Evolutionary conservation across 805 yeast species (phyloP).

Genomic region (Ogataea henricii): DNA sequence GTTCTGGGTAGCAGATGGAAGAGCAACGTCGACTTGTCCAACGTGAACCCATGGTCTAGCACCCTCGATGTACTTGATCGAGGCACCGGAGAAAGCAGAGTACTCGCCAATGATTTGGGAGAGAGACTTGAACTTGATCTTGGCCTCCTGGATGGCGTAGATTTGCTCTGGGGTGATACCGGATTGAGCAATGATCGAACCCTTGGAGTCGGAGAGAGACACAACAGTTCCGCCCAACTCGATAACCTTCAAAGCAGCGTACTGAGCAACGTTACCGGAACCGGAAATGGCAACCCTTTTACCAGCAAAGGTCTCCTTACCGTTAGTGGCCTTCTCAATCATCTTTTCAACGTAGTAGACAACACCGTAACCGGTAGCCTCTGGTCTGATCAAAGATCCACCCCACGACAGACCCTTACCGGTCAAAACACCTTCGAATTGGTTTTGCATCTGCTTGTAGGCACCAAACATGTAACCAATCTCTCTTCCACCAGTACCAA

Average conservation of each 20-base stretch:
- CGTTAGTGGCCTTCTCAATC: conserved; percentile 90
- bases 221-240: conserved; percentile 96
- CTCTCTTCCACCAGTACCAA: conserved; percentile 97
- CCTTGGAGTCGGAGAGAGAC: conserved; percentile 93
- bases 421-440: conserved; percentile 95
- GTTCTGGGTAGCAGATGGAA: conserved; percentile 98
- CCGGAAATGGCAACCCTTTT: conserved; percentile 97
- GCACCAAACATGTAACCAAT: conserved; percentile 96
- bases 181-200: conserved; percentile 72
- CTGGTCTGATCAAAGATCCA: conserved; percentile 98
- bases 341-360: conserved; percentile 97
- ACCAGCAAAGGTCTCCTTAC: conserved; percentile 87
- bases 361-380: conserved; percentile 98
- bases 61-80: conserved; percentile 83
- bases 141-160: conserved; percentile 72
- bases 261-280: conserved; percentile 99
- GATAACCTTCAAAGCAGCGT: conserved; percentile 95
- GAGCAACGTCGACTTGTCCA: conserved; percentile 90
- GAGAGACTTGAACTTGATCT: conserved; percentile 74
- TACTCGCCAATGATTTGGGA: conserved; percentile 62
- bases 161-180: conserved; percentile 89
- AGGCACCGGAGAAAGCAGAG: conserved; percentile 55
- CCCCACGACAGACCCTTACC: conserved; percentile 99
- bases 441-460: conserved; percentile 86
- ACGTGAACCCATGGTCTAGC: conserved; percentile 96